Conservation (phyloP, 2,329 filamentous ascomycete genomes). For the Simplicillium sp. region DNA sequence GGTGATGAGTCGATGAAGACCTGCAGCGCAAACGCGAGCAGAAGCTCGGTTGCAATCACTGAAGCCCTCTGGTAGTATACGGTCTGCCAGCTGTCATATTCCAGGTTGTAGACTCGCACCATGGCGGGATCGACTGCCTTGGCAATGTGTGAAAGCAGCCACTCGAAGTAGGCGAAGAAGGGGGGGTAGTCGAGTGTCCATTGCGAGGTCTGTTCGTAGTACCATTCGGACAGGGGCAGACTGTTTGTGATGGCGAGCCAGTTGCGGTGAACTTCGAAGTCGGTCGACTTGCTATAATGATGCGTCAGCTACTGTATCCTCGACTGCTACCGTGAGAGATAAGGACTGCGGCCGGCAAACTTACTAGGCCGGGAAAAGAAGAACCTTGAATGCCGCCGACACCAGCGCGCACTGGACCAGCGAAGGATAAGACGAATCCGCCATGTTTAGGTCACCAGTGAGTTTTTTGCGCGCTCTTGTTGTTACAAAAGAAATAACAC, state of each 20-base stretch:
- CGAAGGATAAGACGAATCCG: conserved; percentile 68
- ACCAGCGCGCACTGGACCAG: conserved; percentile 80
- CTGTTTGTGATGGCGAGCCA: conserved; percentile 96
- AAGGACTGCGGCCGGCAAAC: conserved; percentile 23
- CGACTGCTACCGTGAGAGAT: conserved; percentile 61
- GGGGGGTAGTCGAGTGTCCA: conserved; percentile 99
- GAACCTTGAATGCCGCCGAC: conserved; percentile 79
- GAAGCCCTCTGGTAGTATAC: conserved; percentile 87
- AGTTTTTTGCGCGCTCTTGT: too few relatives aligned
- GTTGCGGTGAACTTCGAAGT: conserved; percentile 98
- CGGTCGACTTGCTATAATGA: conserved; percentile 95
- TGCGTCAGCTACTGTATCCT: conserved; percentile 98
- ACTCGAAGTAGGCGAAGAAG: conserved; percentile 97
- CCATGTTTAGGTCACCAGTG: conserved; percentile 42
- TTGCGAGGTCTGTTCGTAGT: conserved; percentile 95
- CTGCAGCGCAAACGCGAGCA: conserved; percentile 75
- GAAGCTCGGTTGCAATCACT: conserved; percentile 75
- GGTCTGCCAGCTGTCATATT: conserved; percentile 87
- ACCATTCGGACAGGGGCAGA: conserved; percentile 82
- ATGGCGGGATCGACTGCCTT: conserved; percentile 70
- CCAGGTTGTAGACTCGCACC: conserved; percentile 70
- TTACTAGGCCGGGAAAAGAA: conserved; percentile 91
- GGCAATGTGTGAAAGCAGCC: conserved; percentile 75
- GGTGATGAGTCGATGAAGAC: conserved; percentile 68
- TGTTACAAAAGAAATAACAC: too few relatives aligned